Conservation (phyloP, 2,329 filamentous ascomycete species). For the Acephala macrosclerotiorum region DNA sequence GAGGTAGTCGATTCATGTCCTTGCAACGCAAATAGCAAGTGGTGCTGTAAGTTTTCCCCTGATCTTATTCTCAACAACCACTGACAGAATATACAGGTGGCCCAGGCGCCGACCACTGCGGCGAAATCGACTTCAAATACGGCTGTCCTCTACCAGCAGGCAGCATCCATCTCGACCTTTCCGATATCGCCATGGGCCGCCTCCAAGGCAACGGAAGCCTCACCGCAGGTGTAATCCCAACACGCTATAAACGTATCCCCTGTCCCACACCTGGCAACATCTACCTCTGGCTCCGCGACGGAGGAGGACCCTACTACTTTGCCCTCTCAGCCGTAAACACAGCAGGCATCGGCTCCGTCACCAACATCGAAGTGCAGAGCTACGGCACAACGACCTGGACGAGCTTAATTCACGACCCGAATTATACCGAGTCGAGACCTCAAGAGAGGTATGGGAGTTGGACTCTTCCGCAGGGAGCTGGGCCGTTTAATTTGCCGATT, state of each 20-base stretch:
- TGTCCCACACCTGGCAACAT: conserved; percentile 25
- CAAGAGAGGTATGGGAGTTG: conserved; percentile 29
- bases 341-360: conserved; percentile 20
- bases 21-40: conserved; percentile 31
- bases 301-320: conserved; percentile 27
- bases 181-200: conserved; percentile 28
- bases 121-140: conserved; percentile 26
- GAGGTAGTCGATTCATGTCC: conserved; percentile 31
- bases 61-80: not conserved
- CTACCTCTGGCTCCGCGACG: conserved; percentile 27
- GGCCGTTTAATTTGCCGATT: conserved; percentile 21
- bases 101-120: conserved; percentile 24
- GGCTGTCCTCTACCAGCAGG: conserved; percentile 23
- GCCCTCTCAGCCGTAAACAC: conserved; percentile 23
- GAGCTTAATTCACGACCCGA: conserved; percentile 22
- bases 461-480: conserved; percentile 20
- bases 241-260: conserved; percentile 23
- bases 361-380: conserved; percentile 18
- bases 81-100: conserved; percentile 8
- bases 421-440: conserved; percentile 19
- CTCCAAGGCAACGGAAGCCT: conserved; percentile 26
- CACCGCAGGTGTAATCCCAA: conserved; percentile 21
- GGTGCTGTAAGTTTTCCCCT: conserved; percentile 21
- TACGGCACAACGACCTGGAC: conserved; percentile 22
- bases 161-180: conserved; percentile 27